Evolutionary conservation across 2,329 filamentous ascomycete species (phyloP).

Genomic region (Colletotrichum spinosum): DNA sequence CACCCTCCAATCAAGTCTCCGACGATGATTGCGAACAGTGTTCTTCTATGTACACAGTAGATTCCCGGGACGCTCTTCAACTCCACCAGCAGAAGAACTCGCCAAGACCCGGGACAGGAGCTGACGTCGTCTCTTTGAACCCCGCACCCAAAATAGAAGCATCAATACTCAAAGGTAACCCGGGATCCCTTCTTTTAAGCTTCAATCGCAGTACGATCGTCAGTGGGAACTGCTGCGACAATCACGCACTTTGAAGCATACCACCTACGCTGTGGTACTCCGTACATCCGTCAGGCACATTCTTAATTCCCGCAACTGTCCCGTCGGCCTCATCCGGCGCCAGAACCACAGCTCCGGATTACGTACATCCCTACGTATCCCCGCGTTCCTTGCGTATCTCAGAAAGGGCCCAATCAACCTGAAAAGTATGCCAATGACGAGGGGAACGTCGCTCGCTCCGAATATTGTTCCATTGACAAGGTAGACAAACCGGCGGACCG

Average conservation of each 20-base stretch:
- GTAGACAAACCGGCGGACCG: too few relatives aligned
- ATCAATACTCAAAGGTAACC: background rate
- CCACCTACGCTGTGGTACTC: too few relatives aligned
- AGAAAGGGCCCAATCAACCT: too few relatives aligned
- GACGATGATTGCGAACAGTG: background rate
- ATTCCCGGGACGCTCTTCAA: background rate
- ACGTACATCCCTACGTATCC: conserved; percentile 6
- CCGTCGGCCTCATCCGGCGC: too few relatives aligned
- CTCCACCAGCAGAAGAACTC: background rate
- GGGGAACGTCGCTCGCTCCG: background rate
- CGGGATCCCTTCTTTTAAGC: conserved; percentile 2
- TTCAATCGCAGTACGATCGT: conserved; percentile 8
- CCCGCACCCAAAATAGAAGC: conserved; percentile 22
- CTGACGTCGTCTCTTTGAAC: conserved; percentile 13
- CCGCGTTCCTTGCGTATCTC: conserved; percentile 9
- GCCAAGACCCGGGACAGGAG: conserved; percentile 12
- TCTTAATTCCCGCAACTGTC: too few relatives aligned
- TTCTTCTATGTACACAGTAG: conserved; percentile 1
- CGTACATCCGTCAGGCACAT: too few relatives aligned
- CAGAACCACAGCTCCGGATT: background rate
- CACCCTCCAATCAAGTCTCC: conserved; percentile 4
- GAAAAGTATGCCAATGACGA: background rate
- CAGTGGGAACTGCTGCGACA: background rate
- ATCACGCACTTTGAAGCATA: too few relatives aligned
- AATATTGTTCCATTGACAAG: too few relatives aligned